Evolutionary conservation across 2,329 filamentous ascomycete genomes (phyloP), one percentile per base, ranked within the genome.

Genomic region (Ascochyta koolunga): DNA sequence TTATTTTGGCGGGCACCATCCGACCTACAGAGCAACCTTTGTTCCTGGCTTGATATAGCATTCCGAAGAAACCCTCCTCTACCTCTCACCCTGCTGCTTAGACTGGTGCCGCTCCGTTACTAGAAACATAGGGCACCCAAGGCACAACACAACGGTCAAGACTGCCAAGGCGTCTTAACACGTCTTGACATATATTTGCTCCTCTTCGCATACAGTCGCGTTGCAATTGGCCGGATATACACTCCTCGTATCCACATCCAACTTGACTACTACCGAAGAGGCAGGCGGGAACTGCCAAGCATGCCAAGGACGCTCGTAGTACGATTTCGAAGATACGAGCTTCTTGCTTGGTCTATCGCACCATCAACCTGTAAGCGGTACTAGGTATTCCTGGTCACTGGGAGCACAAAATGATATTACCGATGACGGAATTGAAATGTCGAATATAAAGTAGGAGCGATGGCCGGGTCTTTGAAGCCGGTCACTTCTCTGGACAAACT

Each of bases 81-180:
- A 8, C 15, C 9, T 11, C 36, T 38, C 9, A 16, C 10, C 21
- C 7, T 36, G 25, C 25, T 45, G n/a, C 27, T 42, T 33, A 42
- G 24, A 32, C 38, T 40, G 45, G 35, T 32, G 19, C 31, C 35
- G 33, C 29, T 44, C 45, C 45, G 50, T 51, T 58, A 53, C 44
- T 56, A 46, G 36, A 56, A 53, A 10, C 42, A 53, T 49, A 37
- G 53, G 58, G 56, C 46, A 58, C 42, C 49, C 24, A 61, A 60
- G 55, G 58, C 58, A 44, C 40, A 46, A 45, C 40, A 40, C 19
- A 36, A 44, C n/a, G 11, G 18, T 43, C 38, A 64, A 66, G 63
- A 56, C 45, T 56, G 61, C 64, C 64, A 66, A 66, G 64, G 36
- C 42, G 33, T 57, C 64, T 66, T 66, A 66, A 64, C 64, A 64